Evolutionary conservation across 129 eudicot genomes (phyloP).

Genomic region (Rutidosis leptorrhynchoides): DNA sequence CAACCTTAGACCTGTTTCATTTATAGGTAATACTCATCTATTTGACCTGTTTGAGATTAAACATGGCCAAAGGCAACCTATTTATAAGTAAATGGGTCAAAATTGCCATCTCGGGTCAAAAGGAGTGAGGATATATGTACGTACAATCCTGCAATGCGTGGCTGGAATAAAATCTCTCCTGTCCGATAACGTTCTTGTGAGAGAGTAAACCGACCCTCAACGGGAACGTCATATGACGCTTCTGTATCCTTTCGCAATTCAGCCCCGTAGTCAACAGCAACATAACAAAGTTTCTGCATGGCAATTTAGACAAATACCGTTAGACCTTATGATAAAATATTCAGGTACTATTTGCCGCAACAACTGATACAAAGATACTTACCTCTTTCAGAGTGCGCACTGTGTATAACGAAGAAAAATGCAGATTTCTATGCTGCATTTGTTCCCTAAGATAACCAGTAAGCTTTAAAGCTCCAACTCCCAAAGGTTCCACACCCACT

Average conservation of each 20-base stretch:
- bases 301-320: constrained; percentile 16
- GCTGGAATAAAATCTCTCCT: constrained; percentile 89
- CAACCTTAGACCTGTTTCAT: background rate
- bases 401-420: constrained; percentile 68
- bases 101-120: background rate
- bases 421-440: constrained; percentile 76
- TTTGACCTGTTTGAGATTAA: background rate
- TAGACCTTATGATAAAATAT: constrained; percentile 1
- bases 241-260: constrained; percentile 69
- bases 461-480: constrained; percentile 86
- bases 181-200: constrained; percentile 85
- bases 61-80: constrained; percentile 4
- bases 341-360: background rate
- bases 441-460: constrained; percentile 85
- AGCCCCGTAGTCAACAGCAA: constrained; percentile 81
- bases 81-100: background rate
- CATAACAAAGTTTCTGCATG: constrained; percentile 87
- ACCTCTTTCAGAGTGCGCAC: constrained; percentile 95
- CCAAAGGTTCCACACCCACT: constrained; percentile 79
- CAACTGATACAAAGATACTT: constrained; percentile 4
- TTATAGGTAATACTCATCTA: background rate
- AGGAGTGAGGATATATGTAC: constrained; percentile 37
- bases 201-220: constrained; percentile 72
- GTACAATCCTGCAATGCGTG: constrained; percentile 90
- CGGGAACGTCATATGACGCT: constrained; percentile 63